phyloP scores from a whole-genome alignment of 208 protist species.

The Phytomonas sp. region DNA sequence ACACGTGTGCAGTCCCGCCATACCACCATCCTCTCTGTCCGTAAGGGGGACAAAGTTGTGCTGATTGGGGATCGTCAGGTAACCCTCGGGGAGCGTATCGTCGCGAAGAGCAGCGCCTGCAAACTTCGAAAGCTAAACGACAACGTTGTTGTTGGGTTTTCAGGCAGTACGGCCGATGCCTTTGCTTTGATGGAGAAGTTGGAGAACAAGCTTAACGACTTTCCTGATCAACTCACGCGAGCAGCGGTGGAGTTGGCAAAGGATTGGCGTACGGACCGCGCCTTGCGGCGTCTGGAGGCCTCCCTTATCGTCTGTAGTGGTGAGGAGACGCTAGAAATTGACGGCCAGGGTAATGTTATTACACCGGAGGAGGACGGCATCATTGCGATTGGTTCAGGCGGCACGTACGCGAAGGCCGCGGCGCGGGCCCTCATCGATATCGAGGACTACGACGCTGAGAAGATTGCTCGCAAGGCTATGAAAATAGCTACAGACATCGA shows the following conservation, averaged over 20 bases:
- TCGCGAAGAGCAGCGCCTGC: conserved; percentile 80
- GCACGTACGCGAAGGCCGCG: conserved; percentile 91
- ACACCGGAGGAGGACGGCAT: conserved; percentile 92
- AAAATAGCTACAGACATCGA: conserved; percentile 94
- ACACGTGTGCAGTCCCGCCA: conserved; percentile 41
- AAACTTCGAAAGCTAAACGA: conserved; percentile 76
- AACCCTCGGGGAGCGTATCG: conserved; percentile 89
- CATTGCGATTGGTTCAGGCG: conserved; percentile 90
- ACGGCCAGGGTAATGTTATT: conserved; percentile 94
- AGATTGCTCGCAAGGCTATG: conserved; percentile 92
- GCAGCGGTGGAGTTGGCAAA: conserved; percentile 93
- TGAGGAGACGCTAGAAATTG: conserved; percentile 89
- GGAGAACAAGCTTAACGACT: conserved; percentile 90
- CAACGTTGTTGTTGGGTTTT: conserved; percentile 89
- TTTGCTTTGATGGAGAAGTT: conserved; percentile 95
- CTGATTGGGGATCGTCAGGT: conserved; percentile 93
- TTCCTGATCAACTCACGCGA: conserved; percentile 89
- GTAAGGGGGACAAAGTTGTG: conserved; percentile 88
- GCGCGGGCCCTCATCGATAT: conserved; percentile 90
- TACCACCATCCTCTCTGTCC: conserved; percentile 92
- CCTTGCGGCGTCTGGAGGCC: conserved; percentile 91
- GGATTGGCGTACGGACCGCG: conserved; percentile 93
- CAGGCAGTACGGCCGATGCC: conserved; percentile 92
- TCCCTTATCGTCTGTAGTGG: conserved; percentile 88
- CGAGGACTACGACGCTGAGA: conserved; percentile 80